These are phyloP conservation scores for Xylaria curta DNA, from an alignment of 495 filamentous ascomycete genomes.

Conservation along the genomic window DNA sequence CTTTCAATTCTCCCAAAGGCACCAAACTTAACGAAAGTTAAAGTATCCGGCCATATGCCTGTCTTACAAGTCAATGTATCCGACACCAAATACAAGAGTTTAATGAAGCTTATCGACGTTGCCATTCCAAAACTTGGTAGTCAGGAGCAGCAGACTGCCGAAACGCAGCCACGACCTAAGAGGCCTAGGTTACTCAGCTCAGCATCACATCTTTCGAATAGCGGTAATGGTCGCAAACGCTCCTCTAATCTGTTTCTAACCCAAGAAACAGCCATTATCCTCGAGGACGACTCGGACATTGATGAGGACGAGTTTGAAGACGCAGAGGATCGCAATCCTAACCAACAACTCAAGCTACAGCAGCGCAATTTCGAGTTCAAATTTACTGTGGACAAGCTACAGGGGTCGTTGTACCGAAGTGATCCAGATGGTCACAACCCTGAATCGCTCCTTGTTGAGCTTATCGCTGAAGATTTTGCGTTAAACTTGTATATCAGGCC, in stretches of 20 bases:
- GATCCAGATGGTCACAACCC: slow-evolving; percentile 77
- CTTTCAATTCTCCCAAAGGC: slow-evolving; percentile 93
- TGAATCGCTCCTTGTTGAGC: slow-evolving; percentile 85
- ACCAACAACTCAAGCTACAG: slow-evolving; percentile 71
- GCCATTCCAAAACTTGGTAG: slow-evolving; percentile 85
- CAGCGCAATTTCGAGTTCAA: slow-evolving; percentile 94
- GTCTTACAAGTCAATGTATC: slow-evolving; percentile 90
- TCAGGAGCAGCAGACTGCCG: slow-evolving; percentile 43
- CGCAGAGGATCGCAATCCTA: slow-evolving; percentile 62
- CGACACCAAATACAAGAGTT: slow-evolving; percentile 91
- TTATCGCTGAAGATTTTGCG: slow-evolving; percentile 88
- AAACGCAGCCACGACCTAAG: slow-evolving; percentile 56
- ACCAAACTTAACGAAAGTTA: slow-evolving; percentile 89
- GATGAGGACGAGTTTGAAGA: slow-evolving; percentile 68
- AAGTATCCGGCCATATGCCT: slow-evolving; percentile 88
- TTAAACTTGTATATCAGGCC: slow-evolving; percentile 86
- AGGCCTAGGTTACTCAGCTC: slow-evolving; percentile 59
- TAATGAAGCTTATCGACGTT: slow-evolving; percentile 96
- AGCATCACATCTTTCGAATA: slow-evolving; percentile 44
- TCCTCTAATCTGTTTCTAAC: slow-evolving; percentile 54
- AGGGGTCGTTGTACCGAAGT: slow-evolving; percentile 87
- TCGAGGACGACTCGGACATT: slow-evolving; percentile 76
- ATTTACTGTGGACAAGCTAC: slow-evolving; percentile 89
- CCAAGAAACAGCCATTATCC: slow-evolving; percentile 75
- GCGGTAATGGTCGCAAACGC: slow-evolving; percentile 36